Percentiles rank a stretch among this genome's conserved stretches.
Conservation (phyloP, 371 early-diverging fungal genomes). For the Catenaria anguillulae region DNA sequence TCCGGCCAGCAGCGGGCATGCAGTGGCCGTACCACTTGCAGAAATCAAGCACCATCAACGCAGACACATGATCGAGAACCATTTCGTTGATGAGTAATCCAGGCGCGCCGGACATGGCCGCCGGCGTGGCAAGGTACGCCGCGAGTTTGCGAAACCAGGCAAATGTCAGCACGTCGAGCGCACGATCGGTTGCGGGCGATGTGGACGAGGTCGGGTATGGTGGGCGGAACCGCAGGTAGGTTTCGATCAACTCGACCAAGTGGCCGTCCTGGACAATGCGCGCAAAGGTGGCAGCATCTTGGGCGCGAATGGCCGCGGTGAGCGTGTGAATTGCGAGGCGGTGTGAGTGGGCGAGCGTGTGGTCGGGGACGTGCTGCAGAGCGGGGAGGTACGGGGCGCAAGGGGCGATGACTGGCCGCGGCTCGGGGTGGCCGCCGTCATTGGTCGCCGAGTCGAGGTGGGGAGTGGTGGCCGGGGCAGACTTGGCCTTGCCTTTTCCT, state of each 20-base stretch:
- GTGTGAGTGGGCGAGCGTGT: background rate
- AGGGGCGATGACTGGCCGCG: background rate
- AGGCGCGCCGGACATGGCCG: background rate
- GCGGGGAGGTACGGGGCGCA: slow-evolving; percentile 1
- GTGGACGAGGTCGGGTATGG: background rate
- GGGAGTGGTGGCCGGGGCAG: background rate
- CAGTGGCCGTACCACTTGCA: background rate
- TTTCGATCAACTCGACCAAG: background rate
- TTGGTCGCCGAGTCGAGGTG: background rate
- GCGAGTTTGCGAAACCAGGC: background rate
- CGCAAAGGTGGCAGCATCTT: background rate
- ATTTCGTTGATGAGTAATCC: background rate
- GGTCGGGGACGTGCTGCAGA: background rate
- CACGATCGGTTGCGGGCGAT: background rate
- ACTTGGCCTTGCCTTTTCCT: background rate
- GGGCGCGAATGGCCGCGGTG: background rate
- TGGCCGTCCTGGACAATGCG: no score
- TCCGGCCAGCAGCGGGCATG: background rate
- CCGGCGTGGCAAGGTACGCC: background rate
- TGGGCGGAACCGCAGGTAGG: background rate
- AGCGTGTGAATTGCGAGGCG: background rate
- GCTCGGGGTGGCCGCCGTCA: no score
- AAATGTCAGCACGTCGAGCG: background rate
- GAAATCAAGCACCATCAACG: background rate
- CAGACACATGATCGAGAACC: background rate